These are phyloP conservation scores for Tribonema minus DNA, from an alignment of 108 stramenopile species.

Conservation along the genomic window DNA sequence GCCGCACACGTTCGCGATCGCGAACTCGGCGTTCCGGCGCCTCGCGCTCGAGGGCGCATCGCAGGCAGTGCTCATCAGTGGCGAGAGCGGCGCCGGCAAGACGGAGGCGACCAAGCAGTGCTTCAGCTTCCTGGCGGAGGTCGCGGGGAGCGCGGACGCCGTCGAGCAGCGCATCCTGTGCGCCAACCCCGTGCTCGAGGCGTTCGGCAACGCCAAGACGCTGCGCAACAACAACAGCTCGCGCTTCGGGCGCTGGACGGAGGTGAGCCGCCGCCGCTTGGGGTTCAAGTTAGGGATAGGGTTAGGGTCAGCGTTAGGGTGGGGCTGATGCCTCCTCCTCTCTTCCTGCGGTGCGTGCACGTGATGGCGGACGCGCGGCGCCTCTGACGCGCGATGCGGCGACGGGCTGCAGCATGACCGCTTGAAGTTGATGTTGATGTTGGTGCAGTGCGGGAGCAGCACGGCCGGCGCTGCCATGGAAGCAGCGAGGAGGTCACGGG, in stretches of 20 bases:
- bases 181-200: slow-evolving; percentile 95
- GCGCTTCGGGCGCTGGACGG: slow-evolving; percentile 80
- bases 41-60: slow-evolving; percentile 28
- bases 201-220: too few relatives aligned
- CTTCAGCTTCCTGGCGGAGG: slow-evolving; percentile 66
- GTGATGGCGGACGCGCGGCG: too few relatives aligned
- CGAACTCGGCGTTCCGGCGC: slow-evolving; percentile 44
- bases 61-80: slow-evolving; percentile 43
- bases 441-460: too few relatives aligned
- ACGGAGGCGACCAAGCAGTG: slow-evolving; percentile 61
- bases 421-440: too few relatives aligned
- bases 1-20: slow-evolving; percentile 50
- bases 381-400: too few relatives aligned
- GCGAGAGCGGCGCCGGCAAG: slow-evolving; percentile 52
- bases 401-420: too few relatives aligned
- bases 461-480: too few relatives aligned
- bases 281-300: too few relatives aligned
- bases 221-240: slow-evolving; percentile 99
- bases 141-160: slow-evolving; percentile 59
- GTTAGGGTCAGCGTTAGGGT: not conserved
- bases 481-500: too few relatives aligned
- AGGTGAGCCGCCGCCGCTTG: too few relatives aligned
- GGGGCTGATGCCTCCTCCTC: too few relatives aligned
- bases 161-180: slow-evolving; percentile 91
- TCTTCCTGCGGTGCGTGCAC: too few relatives aligned